Evolutionary conservation across 352 stramenopile genomes (phyloP).

Genomic region (Aphanomyces cochlioides): DNA sequence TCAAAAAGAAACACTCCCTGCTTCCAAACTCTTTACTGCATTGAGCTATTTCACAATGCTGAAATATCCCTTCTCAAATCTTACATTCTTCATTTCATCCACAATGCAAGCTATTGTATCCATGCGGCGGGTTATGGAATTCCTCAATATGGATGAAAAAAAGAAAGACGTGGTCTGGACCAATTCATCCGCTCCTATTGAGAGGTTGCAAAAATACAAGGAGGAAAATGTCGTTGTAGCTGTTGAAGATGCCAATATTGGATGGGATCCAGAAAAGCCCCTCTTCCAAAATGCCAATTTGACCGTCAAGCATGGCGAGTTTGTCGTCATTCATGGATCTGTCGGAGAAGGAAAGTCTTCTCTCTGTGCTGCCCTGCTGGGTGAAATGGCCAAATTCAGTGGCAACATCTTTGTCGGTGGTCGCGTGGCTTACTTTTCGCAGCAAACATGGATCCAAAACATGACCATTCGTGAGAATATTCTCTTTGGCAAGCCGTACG

Average conservation of each 20-base stretch:
- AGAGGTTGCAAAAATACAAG: conserved; percentile 35
- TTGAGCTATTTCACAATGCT: background rate
- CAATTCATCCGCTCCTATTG: background rate
- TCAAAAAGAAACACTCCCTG: background rate
- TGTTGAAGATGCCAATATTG: conserved; percentile 56
- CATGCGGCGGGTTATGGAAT: background rate
- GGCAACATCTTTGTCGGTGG: conserved; percentile 44
- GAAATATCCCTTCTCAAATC: background rate
- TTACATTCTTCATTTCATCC: background rate
- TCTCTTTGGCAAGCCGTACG: conserved; percentile 67
- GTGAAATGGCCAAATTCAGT: conserved; percentile 76
- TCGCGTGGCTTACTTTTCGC: conserved; percentile 36
- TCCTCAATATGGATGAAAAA: conserved; percentile 15
- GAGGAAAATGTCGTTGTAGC: conserved; percentile 36
- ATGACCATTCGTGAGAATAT: conserved; percentile 79
- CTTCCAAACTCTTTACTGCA: background rate
- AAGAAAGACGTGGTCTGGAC: background rate
- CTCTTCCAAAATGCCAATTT: conserved; percentile 45
- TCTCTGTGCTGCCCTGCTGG: conserved; percentile 46
- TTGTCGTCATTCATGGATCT: conserved; percentile 48
- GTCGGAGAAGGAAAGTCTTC: conserved; percentile 59
- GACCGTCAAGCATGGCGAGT: conserved; percentile 39
- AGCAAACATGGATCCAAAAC: conserved; percentile 31
- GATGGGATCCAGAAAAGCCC: conserved; percentile 37
- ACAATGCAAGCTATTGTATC: background rate